A percentile compares a stretch with the other conserved stretches of the same genome.
Conservation (phyloP, 306 rosid species). For the Castanea crenata region DNA sequence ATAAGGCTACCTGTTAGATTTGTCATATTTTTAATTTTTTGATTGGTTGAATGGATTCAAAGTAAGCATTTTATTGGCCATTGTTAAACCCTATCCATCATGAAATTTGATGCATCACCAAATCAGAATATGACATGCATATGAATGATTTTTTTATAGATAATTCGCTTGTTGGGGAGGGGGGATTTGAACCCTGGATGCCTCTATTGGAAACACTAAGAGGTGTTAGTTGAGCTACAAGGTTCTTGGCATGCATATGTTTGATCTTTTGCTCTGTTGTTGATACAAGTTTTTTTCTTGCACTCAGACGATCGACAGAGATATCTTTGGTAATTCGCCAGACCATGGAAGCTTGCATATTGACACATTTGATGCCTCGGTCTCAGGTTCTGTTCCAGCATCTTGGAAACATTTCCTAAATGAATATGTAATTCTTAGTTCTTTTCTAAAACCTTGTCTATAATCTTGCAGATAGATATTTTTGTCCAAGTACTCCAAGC, state of each 20-base stretch:
- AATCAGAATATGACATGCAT: background rate
- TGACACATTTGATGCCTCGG: constrained; percentile 86
- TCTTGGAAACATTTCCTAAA: constrained; percentile 25
- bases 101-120: background rate
- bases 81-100: no score
- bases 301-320: constrained; percentile 83
- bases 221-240: no score
- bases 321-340: constrained; percentile 90
- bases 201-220: no score
- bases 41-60: no score
- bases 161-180: no score
- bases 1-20: no score
- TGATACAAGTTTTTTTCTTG: constrained; percentile 23
- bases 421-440: background rate
- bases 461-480: constrained; percentile 70
- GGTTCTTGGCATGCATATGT: background rate
- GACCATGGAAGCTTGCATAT: constrained; percentile 83
- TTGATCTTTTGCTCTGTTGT: background rate
- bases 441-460: constrained; percentile 21
- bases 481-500: constrained; percentile 96
- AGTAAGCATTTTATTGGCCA: no score
- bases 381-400: constrained; percentile 62
- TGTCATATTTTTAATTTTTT: no score
- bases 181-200: no score
- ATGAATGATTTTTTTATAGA: no score